Conservation (phyloP, 2,329 filamentous ascomycete genomes). For the Cladosporium sphaerospermum region DNA sequence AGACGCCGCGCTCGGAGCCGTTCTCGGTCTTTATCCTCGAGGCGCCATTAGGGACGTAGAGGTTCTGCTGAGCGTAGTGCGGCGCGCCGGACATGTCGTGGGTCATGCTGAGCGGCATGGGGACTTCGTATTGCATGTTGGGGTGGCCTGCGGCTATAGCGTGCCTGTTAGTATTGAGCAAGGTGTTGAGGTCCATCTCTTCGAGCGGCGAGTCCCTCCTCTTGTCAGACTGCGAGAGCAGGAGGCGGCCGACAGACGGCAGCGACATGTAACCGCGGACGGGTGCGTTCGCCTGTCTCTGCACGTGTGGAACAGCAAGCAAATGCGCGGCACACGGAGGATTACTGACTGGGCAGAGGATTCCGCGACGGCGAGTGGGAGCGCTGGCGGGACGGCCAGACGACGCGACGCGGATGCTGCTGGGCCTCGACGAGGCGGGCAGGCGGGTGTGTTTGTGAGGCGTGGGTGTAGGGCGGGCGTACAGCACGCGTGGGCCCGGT, state of each 20-base stretch:
- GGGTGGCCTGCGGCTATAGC: constrained; percentile 26
- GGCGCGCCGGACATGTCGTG: constrained; percentile 26
- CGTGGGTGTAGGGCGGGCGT: constrained; percentile 8
- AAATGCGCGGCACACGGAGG: constrained; percentile 8
- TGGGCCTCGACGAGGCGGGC: constrained; percentile 6
- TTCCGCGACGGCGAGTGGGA: constrained; percentile 17
- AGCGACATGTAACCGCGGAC: constrained; percentile 22
- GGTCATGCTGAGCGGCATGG: constrained; percentile 27
- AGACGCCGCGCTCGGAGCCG: constrained; percentile 53
- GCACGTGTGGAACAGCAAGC: constrained; percentile 1
- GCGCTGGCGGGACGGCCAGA: constrained; percentile 15
- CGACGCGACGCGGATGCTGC: constrained; percentile 14
- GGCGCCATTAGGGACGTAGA: constrained; percentile 43
- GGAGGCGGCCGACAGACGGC: constrained; percentile 26
- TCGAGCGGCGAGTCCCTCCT: constrained; percentile 32
- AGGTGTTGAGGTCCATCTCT: constrained; percentile 31
- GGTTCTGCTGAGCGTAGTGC: constrained; percentile 36
- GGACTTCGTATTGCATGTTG: constrained; percentile 36
- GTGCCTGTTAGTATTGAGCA: constrained; percentile 34
- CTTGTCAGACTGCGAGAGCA: constrained; percentile 26
- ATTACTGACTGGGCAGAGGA: constrained; percentile 23
- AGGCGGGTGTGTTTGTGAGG: neutral
- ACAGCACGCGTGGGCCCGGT: constrained; percentile 14
- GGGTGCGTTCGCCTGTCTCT: constrained; percentile 2
- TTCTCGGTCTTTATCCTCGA: constrained; percentile 51